Evolutionary conservation across 73 alveolate genomes (phyloP).

Genomic region (Effrenium voratum): DNA sequence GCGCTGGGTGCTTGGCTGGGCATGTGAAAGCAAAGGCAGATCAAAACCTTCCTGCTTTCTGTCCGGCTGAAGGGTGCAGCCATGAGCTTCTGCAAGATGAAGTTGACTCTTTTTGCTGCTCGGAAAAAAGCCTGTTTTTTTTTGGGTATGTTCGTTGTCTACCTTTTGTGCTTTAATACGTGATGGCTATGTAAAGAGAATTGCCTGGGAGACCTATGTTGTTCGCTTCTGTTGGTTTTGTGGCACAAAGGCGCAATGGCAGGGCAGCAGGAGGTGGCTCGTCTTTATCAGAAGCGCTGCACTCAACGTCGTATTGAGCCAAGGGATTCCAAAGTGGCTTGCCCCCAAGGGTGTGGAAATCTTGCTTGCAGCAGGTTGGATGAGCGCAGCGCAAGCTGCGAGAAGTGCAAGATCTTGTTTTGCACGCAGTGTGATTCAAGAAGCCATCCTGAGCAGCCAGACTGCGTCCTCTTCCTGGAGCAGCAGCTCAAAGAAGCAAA

Average conservation of each 20-base stretch:
- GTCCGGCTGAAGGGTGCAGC: neutral
- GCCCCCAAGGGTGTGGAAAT: neutral
- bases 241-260: too few relatives aligned
- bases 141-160: too few relatives aligned
- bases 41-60: neutral
- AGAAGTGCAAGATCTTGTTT: neutral
- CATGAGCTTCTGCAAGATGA: neutral
- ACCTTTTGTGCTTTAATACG: too few relatives aligned
- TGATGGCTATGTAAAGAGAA: too few relatives aligned
- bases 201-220: too few relatives aligned
- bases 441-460: neutral
- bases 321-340: neutral
- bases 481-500: neutral
- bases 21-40: neutral
- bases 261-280: neutral
- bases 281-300: neutral
- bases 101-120: neutral
- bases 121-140: too few relatives aligned
- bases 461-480: neutral
- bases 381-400: neutral
- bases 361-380: neutral
- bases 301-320: conserved; percentile 1
- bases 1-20: neutral
- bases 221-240: too few relatives aligned
- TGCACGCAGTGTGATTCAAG: neutral